phyloP scores from a whole-genome alignment of 495 filamentous ascomycete genomes.

The Aspergillus sparsus region DNA sequence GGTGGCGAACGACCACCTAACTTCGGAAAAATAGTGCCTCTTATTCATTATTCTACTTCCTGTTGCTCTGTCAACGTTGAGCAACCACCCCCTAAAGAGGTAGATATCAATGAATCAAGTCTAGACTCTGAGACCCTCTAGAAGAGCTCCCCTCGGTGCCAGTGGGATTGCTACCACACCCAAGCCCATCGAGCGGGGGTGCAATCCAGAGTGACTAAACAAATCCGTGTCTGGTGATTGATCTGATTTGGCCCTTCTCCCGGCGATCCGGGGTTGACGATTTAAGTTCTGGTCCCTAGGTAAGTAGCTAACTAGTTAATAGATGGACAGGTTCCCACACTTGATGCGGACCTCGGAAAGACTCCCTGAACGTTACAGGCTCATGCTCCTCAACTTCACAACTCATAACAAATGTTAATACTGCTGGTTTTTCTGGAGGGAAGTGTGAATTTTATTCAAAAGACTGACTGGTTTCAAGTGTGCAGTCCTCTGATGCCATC shows the following conservation, averaged over 20 bases:
- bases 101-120: too few species aligned
- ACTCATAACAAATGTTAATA: too few species aligned
- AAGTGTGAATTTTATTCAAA: not conserved
- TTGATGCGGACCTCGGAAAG: slow-evolving; percentile 1
- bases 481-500: not conserved
- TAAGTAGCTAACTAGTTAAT: not conserved
- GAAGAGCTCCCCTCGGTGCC: too few species aligned
- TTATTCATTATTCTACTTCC: too few species aligned
- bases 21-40: too few species aligned
- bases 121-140: too few species aligned
- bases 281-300: slow-evolving; percentile 6
- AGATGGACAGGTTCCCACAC: too few species aligned
- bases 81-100: too few species aligned
- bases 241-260: slow-evolving; percentile 17
- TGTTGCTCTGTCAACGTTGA: too few species aligned
- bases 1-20: too few species aligned
- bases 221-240: slow-evolving; percentile 1
- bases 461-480: not conserved
- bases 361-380: too few species aligned
- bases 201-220: not conserved
- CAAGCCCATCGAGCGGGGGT: not conserved
- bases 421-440: not conserved
- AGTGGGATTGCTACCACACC: not conserved
- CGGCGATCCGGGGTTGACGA: slow-evolving; percentile 27
- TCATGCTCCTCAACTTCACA: too few species aligned